Percentiles rank a stretch among this genome's conserved stretches.
Conservation (phyloP, 345 rosid genomes). For the Dipteronia dyeriana region DNA sequence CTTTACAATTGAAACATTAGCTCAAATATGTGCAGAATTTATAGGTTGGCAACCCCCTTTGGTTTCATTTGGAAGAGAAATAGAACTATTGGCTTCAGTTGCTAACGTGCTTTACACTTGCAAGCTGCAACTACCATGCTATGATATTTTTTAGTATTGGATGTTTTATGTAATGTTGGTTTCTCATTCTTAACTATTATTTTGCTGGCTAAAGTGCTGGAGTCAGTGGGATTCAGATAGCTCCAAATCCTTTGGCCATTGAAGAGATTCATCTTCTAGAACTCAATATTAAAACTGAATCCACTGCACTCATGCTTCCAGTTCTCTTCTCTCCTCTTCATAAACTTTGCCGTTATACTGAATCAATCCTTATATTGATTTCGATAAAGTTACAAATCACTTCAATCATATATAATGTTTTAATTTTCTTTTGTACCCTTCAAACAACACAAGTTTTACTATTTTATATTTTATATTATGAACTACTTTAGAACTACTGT, state of each 20-base stretch:
- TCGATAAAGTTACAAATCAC: not conserved
- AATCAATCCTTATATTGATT: not conserved
- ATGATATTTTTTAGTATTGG: not conserved
- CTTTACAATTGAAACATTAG: not conserved
- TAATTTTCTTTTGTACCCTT: not conserved
- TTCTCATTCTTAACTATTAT: not conserved
- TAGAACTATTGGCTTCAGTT: not conserved
- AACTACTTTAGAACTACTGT: not conserved
- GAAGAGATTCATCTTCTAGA: not conserved
- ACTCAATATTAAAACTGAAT: not conserved
- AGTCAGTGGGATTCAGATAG: not conserved
- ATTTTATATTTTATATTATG: not conserved
- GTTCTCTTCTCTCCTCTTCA: not conserved
- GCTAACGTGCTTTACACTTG: not conserved
- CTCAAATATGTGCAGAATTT: not conserved
- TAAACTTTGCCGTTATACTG: not conserved
- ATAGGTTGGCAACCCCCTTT: not conserved
- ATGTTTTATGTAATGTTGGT: not conserved
- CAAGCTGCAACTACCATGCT: not conserved
- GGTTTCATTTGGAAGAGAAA: not conserved
- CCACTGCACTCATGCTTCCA: not conserved
- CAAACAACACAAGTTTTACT: not conserved
- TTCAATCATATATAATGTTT: not conserved
- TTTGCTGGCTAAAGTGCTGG: not conserved
- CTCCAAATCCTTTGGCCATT: not conserved